Base-by-base conservation (phyloP, 2,329 filamentous ascomycete species). In the Alternaria sp. region DNA sequence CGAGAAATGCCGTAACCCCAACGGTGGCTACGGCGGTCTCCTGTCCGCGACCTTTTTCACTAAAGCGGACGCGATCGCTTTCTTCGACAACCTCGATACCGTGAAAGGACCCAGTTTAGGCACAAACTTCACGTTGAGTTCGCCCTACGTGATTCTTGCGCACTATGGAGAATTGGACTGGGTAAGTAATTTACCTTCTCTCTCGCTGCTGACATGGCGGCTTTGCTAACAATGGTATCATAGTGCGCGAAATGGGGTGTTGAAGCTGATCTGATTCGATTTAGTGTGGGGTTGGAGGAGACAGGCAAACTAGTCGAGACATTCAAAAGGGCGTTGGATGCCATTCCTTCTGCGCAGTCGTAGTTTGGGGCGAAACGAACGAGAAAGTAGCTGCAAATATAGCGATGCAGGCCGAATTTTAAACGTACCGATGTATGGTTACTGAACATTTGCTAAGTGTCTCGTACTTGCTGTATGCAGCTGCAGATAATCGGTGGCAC, bases 91-190 rank as follows among this genome's bases (percentile, higher is more conserved):
- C 12, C 82, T 99, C 16, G 89, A 96, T 64, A 95, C 93, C 1
- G 89, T 93, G 40, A 99, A 99, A 79, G 95, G 95, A 0, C 95
- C 95, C 0, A 97, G 93, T 79, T 83, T 99, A 51, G 95, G 95
- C 2, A 98, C 95, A 0, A 99, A 99, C 79, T 99, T 99, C 77
- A 98, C 95, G 0, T 83, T 99, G 38, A 90, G 90, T 59, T 97
- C 90, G 50, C 95, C 95, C 0, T 99, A 97, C 77, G 93, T 95
- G 22, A 83, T 99, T 34, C 80, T 99, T 32, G 95, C 95, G 5
- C 95, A 99, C 79, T 99, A 95, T 73, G 84, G 86, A 46, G 95
- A 99, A 82, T 79, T 98, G 43, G 90, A 94, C n/a, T 99, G 95
- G 95, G 85, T 86, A 80, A 73, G 83, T 80, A 34, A 44, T 27